Conservation (phyloP, 208 protist species). For the Crithidia expoeki region DNA sequence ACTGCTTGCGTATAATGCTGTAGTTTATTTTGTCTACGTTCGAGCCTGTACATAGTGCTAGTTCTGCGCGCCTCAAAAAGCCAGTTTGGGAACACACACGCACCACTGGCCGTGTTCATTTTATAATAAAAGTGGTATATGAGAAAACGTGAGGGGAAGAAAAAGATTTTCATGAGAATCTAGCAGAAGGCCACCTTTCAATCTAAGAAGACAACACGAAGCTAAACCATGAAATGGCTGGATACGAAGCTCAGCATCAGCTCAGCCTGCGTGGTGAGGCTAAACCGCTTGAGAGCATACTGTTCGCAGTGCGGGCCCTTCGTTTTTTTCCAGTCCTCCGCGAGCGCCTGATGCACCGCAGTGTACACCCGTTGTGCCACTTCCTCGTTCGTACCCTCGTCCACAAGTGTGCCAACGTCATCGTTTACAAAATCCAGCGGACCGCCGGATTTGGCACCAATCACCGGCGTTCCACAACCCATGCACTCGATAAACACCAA, state of each 20-base stretch:
- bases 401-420: conserved; percentile 64
- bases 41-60: neutral
- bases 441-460: conserved; percentile 78
- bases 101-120: neutral
- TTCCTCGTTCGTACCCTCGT: conserved; percentile 66
- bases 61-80: neutral
- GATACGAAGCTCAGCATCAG: conserved; percentile 60
- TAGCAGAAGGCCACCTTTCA: neutral
- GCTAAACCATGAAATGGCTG: conserved; percentile 41
- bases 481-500: conserved; percentile 86
- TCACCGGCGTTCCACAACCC: conserved; percentile 79
- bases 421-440: conserved; percentile 79
- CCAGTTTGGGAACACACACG: neutral
- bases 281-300: conserved; percentile 70
- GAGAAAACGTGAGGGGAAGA: neutral
- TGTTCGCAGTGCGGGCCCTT: conserved; percentile 59
- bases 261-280: conserved; percentile 48
- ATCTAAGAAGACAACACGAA: neutral
- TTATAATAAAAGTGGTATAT: neutral
- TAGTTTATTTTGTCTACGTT: conserved; percentile 9
- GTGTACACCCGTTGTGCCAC: conserved; percentile 53
- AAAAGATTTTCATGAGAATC: neutral
- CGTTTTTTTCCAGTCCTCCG: conserved; percentile 73
- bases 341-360: conserved; percentile 56
- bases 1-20: neutral